phyloP scores from a whole-genome alignment of 495 filamentous ascomycete genomes.

The Margaritispora aquatica region DNA sequence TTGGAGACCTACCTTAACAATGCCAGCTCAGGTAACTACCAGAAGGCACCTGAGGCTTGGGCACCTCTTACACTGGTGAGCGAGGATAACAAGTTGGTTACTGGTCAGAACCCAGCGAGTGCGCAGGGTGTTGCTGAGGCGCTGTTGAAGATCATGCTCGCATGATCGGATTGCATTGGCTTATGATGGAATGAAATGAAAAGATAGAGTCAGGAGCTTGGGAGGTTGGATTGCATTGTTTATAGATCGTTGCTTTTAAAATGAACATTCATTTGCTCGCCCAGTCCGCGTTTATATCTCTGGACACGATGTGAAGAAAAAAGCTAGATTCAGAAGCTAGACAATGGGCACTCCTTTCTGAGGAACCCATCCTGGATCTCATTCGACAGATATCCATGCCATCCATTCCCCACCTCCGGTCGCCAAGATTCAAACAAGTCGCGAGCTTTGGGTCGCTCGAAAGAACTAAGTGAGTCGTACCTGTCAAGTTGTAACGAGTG shows the following conservation, averaged over 20 bases:
- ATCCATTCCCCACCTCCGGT: slow-evolving; percentile 10
- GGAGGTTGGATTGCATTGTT: no score
- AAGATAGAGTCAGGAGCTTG: no score
- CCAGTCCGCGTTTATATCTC: no score
- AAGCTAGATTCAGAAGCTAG: neutral
- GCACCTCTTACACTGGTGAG: slow-evolving; percentile 53
- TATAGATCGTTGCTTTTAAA: neutral
- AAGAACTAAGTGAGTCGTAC: neutral
- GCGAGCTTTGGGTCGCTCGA: neutral
- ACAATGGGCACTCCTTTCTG: neutral
- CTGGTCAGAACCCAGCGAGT: slow-evolving; percentile 68
- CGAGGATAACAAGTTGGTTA: slow-evolving; percentile 52
- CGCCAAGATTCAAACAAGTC: slow-evolving; percentile 6
- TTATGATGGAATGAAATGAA: no score
- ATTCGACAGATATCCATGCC: slow-evolving; percentile 12
- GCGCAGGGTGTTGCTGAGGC: slow-evolving; percentile 43
- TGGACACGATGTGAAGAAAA: no score
- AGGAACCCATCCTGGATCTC: slow-evolving; percentile 5
- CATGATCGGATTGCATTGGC: no score
- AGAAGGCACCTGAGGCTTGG: slow-evolving; percentile 54
- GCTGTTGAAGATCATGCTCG: no score
- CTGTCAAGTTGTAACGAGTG: slow-evolving; percentile 6
- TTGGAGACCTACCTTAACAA: slow-evolving; percentile 52
- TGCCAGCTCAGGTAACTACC: slow-evolving; percentile 35
- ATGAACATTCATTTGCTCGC: neutral